These are phyloP conservation scores for Ustilago lituana DNA, from an alignment of 1,284 basidiomycete genomes.

Conservation along the genomic window DNA sequence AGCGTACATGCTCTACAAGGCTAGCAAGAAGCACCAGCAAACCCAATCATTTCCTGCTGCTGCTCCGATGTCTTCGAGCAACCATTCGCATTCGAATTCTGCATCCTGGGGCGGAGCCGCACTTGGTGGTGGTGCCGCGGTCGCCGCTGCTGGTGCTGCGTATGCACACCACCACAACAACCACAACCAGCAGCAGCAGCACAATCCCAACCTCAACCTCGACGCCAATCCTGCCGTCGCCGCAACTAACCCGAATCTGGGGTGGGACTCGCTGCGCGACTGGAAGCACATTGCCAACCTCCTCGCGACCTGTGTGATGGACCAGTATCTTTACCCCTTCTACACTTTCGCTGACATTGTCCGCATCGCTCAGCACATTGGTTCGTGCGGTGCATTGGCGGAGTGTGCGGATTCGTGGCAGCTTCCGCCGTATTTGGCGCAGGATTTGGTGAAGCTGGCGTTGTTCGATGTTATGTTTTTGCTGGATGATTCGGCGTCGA, in stretches of 20 bases:
- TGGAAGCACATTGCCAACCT: constrained; percentile 53
- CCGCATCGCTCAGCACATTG: constrained; percentile 53
- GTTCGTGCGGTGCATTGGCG: constrained; percentile 40
- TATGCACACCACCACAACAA: constrained; percentile 39
- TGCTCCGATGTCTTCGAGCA: constrained; percentile 14
- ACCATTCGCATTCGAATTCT: constrained; percentile 24
- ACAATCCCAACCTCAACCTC: not conserved
- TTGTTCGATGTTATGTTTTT: constrained; percentile 61
- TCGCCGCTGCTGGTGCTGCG: constrained; percentile 43
- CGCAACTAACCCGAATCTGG: constrained; percentile 32
- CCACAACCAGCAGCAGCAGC: constrained; percentile 32
- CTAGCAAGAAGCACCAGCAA: constrained; percentile 55
- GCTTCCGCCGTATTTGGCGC: constrained; percentile 55
- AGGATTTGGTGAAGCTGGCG: constrained; percentile 59
- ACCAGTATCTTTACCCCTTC: constrained; percentile 60
- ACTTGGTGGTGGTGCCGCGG: constrained; percentile 36
- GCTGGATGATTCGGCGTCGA: constrained; percentile 56
- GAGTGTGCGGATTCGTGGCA: constrained; percentile 56
- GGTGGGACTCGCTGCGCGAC: constrained; percentile 47
- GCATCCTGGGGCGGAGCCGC: constrained; percentile 29
- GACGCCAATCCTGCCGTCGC: constrained; percentile 3
- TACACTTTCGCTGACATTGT: constrained; percentile 47
- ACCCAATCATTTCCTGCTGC: not conserved
- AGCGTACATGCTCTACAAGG: constrained; percentile 51
- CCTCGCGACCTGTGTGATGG: constrained; percentile 53